Evolutionary conservation across 176 grass and related monocot species (phyloP), one percentile per base, ranked within the genome.

Genomic region (Triticum monococcum): DNA sequence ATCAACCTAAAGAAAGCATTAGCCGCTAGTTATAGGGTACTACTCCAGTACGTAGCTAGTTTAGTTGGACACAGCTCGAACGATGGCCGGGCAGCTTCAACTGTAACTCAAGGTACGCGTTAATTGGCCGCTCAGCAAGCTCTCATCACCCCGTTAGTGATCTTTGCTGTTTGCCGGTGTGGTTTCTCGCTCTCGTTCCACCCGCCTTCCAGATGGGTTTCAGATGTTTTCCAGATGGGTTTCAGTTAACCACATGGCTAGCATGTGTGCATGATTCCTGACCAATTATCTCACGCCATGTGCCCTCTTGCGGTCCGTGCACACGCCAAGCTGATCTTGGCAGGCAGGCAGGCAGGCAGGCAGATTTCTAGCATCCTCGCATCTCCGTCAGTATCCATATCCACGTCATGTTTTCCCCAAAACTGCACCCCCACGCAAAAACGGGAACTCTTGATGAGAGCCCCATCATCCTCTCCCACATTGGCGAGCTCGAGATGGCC

Each of bases 41-140:
- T 36, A 6, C 38, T 40, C 38, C 41, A 16, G 46, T n/a, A n/a
- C n/a, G n/a, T 50, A 5, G 46, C 13, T 50, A 50, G 24, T 18
- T 8, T 6, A 78, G 73, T 77, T 82, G 70, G 32, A 69, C 46
- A 64, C 72, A 88, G 46, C n/a, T 81, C 69, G 5, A 72, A 41
- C 36, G 11, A 30, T 22, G 56, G 12, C 12, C 68, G 45, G 30
- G 23, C 14, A 11, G 12, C 28, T 78, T 56, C 41, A 68, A 38
- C 72, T 26, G 6, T 24, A 61, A 20, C 5, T 20, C 61, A 37
- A 32, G 40, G 45, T 68, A 11, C 61, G 81, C 16, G 52, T 41
- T 63, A 9, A 12, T 45, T 46, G 54, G 4, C 2, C 5, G 1
- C 11, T 33, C 54, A 25, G 5, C 22, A 16, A 62, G 12, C 7